Evolutionary conservation across 768 basidiomycete genomes (phyloP), one percentile per base, ranked within the genome.

Genomic region (Leccinum boreale): DNA sequence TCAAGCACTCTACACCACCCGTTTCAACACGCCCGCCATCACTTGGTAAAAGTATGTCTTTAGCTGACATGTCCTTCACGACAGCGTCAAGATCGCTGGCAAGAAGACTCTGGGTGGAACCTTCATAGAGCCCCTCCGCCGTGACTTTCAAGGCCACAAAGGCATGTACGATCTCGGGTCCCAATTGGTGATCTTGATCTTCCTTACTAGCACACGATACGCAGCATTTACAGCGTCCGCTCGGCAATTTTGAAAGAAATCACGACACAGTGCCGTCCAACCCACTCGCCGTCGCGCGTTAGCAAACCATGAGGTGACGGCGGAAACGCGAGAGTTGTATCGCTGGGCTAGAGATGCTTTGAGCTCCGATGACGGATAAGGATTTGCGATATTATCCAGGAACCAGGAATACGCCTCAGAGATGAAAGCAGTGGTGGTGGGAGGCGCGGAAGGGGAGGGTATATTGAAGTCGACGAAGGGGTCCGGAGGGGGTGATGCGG

Each of bases 251-350:
- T 49, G 14, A 42, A 75, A 71, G 6, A 21, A 4, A 21, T 63
- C 58, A 3, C 68, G 67, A 26, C 77, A 75, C 0, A 82, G 23
- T 0, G 52, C 9, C 5, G 77, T 82, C 83, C 83, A 85, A 0
- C 82, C 82, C 0, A 82, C 82, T 0, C 81, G 75, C 12, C 76
- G 73, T 1, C 82, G 70, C 2, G 68, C 73, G 23, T 78, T 75
- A 8, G 73, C 60, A 44, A 83, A 84, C 83, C 83, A 85, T 0
- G 66, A 55, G 56, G 74, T 75, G 33, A 85, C 54, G 1, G 73
- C 66, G 23, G 71, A 75, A 1, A 68, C 1, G 0, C 68, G 28
- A 2, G 59, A 68, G 0, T 66, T 63, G 0, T 74, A 62, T 2
- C 55, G 35, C 0, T 49, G 42, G 0, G 75, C 67, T 21, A 84